Evolutionary conservation across 2,329 filamentous ascomycete genomes (phyloP).

Genomic region (Dothistroma septosporum): DNA sequence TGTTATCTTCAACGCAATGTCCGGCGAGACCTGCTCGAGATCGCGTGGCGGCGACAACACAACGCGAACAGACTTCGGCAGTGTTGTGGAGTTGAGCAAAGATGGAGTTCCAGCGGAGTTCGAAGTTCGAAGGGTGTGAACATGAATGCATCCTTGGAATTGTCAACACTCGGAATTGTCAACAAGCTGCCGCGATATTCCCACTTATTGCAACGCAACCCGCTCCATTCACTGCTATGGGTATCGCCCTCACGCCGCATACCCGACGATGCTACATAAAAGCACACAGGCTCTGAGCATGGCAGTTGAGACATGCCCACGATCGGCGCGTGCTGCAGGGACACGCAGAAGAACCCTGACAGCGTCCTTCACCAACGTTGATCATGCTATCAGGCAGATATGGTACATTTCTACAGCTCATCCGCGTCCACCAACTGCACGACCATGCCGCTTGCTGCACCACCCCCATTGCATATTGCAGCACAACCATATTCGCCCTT

Average conservation of each 20-base stretch:
- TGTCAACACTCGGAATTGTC: not conserved
- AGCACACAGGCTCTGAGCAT: too few species aligned
- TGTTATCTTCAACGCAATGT: not conserved
- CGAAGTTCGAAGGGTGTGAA: not conserved
- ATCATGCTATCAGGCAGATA: not conserved
- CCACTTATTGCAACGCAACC: not conserved
- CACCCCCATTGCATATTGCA: conserved; percentile 95
- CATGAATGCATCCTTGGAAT: too few species aligned
- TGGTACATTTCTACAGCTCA: conserved; percentile 29
- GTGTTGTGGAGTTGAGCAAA: not conserved
- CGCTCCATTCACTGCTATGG: not conserved
- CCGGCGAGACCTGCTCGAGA: not conserved
- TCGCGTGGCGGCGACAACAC: not conserved
- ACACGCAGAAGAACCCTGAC: not conserved
- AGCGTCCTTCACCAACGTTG: not conserved
- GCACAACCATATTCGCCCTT: conserved; percentile 91
- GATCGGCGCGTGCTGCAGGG: too few species aligned
- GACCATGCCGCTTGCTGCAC: conserved; percentile 84
- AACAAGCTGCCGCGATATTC: not conserved
- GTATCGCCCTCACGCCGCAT: too few species aligned
- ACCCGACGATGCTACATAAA: not conserved
- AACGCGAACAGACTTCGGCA: not conserved
- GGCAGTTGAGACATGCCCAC: too few species aligned
- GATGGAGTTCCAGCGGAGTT: not conserved
- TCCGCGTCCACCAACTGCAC: conserved; percentile 68